A percentile compares a stretch with the other conserved stretches of the same genome.
These are phyloP conservation scores for Neoboletus magnificus DNA, from an alignment of 768 basidiomycete species.

Conservation along the genomic window DNA sequence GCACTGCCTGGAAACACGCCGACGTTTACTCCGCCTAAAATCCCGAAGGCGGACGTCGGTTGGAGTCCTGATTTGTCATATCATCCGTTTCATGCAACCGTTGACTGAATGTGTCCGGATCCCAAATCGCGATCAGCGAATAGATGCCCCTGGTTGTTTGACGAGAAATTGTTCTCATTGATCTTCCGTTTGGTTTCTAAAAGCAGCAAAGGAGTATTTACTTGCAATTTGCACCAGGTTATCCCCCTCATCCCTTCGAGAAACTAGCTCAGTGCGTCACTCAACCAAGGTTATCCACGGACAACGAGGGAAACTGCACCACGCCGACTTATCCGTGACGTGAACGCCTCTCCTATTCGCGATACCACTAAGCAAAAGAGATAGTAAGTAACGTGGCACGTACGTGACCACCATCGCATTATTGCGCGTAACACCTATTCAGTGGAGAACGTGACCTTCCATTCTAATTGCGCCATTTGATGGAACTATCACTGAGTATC, in stretches of 20 bases:
- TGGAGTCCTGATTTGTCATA: not conserved
- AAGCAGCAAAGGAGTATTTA: not conserved
- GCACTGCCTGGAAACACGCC: not conserved
- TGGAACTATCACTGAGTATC: too few relatives aligned
- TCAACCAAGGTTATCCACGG: slow-evolving; percentile 10
- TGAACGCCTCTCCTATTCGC: slow-evolving; percentile 5
- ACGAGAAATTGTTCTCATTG: not conserved
- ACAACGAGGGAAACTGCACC: slow-evolving; percentile 13
- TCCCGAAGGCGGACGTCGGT: not conserved
- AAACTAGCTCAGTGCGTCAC: not conserved
- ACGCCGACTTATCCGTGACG: slow-evolving; percentile 28
- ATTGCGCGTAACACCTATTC: not conserved
- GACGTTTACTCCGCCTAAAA: not conserved
- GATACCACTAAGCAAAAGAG: slow-evolving; percentile 1
- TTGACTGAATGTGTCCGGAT: slow-evolving; percentile 1
- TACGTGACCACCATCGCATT: slow-evolving; percentile 8
- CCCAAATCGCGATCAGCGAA: not conserved
- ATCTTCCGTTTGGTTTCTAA: not conserved
- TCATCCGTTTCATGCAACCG: not conserved
- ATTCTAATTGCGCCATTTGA: slow-evolving; percentile 13
- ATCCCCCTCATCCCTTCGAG: not conserved
- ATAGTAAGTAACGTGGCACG: slow-evolving; percentile 9
- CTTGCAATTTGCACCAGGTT: not conserved
- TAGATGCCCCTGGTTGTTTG: not conserved
- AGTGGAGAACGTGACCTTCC: slow-evolving; percentile 6